Evolutionary conservation across 495 filamentous ascomycete species (phyloP).

Genomic region (Parachaetomium inaequale): DNA sequence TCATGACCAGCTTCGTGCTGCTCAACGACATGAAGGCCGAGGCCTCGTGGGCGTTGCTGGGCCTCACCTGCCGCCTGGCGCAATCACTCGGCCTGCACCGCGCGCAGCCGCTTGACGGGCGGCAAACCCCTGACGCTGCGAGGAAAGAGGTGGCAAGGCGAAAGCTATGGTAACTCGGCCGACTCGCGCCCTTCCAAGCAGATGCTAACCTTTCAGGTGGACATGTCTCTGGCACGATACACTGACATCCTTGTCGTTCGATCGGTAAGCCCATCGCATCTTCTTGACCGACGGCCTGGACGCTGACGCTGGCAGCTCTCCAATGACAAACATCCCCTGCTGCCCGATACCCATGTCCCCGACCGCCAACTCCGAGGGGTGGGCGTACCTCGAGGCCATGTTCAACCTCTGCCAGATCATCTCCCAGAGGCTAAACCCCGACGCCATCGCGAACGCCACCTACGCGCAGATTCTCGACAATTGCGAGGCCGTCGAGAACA

Average conservation of each 20-base stretch:
- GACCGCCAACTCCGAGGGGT: slow-evolving; percentile 42
- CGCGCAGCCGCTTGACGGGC: slow-evolving; percentile 36
- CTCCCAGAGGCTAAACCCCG: slow-evolving; percentile 49
- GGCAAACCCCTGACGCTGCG: slow-evolving; percentile 34
- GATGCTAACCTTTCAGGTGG: slow-evolving; percentile 41
- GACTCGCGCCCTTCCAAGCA: too few relatives aligned
- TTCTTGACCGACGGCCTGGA: too few relatives aligned
- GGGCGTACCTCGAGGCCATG: slow-evolving; percentile 54
- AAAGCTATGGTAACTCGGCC: slow-evolving; percentile 41
- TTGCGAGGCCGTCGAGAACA: slow-evolving; percentile 45
- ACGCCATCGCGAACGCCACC: slow-evolving; percentile 42
- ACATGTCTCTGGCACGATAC: slow-evolving; percentile 57
- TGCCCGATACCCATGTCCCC: slow-evolving; percentile 46
- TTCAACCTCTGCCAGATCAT: slow-evolving; percentile 52
- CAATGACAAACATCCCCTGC: slow-evolving; percentile 50
- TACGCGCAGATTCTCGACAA: slow-evolving; percentile 49
- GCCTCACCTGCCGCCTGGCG: slow-evolving; percentile 52
- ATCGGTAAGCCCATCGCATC: slow-evolving; percentile 41
- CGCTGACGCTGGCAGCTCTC: slow-evolving; percentile 29
- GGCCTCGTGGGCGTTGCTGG: slow-evolving; percentile 55
- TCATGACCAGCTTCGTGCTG: slow-evolving; percentile 53
- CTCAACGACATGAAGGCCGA: slow-evolving; percentile 60
- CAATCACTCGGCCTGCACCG: slow-evolving; percentile 54
- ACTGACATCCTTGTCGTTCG: slow-evolving; percentile 53
- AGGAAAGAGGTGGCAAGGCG: slow-evolving; percentile 45